phyloP scores from a whole-genome alignment of 148 eudicot species.

The Tetragonia tetragonoides region DNA sequence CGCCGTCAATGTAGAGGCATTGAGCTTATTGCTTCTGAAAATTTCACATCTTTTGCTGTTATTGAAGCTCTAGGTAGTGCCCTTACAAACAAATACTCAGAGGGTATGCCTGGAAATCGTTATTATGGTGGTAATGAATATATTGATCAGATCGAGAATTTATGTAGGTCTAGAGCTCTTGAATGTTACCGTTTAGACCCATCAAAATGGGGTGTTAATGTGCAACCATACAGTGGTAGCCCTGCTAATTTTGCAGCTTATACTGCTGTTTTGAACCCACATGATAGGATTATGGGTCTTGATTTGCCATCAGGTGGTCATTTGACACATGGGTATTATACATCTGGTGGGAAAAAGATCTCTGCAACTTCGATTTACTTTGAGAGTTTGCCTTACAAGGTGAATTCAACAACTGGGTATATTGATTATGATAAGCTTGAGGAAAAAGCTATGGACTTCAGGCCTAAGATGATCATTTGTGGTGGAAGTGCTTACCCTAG shows the following conservation, averaged over 20 bases:
- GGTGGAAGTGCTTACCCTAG: slow-evolving; percentile 98
- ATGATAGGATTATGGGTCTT: slow-evolving; percentile 82
- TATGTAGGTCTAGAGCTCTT: slow-evolving; percentile 65
- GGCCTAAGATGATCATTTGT: slow-evolving; percentile 89
- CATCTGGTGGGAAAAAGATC: slow-evolving; percentile 82
- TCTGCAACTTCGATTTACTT: slow-evolving; percentile 91
- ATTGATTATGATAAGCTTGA: slow-evolving; percentile 88
- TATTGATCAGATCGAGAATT: slow-evolving; percentile 75
- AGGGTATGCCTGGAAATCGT: slow-evolving; percentile 87
- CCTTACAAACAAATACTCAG: slow-evolving; percentile 89
- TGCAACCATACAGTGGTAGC: slow-evolving; percentile 74
- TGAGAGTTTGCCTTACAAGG: slow-evolving; percentile 96
- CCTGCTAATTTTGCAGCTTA: slow-evolving; percentile 90
- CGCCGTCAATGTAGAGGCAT: slow-evolving; percentile 75
- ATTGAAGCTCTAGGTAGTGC: slow-evolving; percentile 82
- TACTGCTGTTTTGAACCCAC: slow-evolving; percentile 79
- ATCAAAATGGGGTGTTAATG: slow-evolving; percentile 83
- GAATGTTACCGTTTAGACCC: slow-evolving; percentile 58
- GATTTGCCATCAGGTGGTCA: slow-evolving; percentile 93
- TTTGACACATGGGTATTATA: slow-evolving; percentile 87
- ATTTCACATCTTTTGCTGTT: slow-evolving; percentile 93
- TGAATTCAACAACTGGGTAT: slow-evolving; percentile 65
- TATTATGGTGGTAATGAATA: slow-evolving; percentile 85
- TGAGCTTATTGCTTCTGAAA: slow-evolving; percentile 92
- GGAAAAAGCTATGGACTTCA: slow-evolving; percentile 91